These are phyloP conservation scores for Neocallimastix lanati DNA, from an alignment of 192 early-diverging fungal genomes.

Conservation along the genomic window DNA sequence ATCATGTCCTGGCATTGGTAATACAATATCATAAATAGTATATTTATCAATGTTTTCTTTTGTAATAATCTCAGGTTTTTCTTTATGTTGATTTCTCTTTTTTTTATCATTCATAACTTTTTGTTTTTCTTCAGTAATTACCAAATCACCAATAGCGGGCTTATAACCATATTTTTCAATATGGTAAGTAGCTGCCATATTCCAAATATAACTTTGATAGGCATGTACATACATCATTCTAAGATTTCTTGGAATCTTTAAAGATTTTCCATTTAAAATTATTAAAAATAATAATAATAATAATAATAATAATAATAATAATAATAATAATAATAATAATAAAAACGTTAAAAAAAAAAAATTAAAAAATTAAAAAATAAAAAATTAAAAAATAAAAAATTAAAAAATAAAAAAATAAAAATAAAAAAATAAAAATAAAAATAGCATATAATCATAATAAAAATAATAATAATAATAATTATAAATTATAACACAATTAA, in stretches of 20 bases:
- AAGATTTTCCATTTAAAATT: too few relatives aligned
- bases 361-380: too few relatives aligned
- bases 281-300: too few relatives aligned
- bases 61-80: conserved; percentile 25
- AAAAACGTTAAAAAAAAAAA: too few relatives aligned
- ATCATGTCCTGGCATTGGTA: conserved; percentile 71
- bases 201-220: conserved; percentile 93
- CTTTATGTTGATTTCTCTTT: conserved; percentile 6
- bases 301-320: too few relatives aligned
- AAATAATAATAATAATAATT: too few relatives aligned
- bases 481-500: too few relatives aligned
- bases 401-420: not conserved
- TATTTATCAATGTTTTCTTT: conserved; percentile 48
- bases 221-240: conserved; percentile 86
- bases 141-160: conserved; percentile 73
- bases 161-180: conserved; percentile 41
- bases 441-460: not conserved
- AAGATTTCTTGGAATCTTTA: conserved; percentile 73
- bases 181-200: conserved; percentile 59
- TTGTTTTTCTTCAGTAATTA: conserved; percentile 15
- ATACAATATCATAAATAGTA: conserved; percentile 72
- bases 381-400: too few relatives aligned
- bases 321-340: too few relatives aligned
- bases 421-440: not conserved
- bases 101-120: conserved; percentile 6